phyloP scores from a whole-genome alignment of 2,329 filamentous ascomycete genomes.

The Sporothrix luriei region DNA sequence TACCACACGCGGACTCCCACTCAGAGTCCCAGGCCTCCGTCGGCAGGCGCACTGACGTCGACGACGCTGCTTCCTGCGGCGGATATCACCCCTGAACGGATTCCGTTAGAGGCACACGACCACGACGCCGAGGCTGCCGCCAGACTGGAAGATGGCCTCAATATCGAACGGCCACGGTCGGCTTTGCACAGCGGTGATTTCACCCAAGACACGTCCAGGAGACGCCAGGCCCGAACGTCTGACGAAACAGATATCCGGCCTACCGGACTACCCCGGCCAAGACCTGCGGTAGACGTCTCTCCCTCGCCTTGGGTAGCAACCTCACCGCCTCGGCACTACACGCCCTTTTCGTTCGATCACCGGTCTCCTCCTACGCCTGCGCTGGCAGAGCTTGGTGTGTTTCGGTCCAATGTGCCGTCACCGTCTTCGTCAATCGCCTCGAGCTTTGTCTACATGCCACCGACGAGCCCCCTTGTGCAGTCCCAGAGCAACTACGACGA shows the following conservation, averaged over 20 bases:
- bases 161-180: slow-evolving; percentile 81
- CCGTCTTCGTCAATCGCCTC: slow-evolving; percentile 73
- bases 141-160: slow-evolving; percentile 57
- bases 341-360: slow-evolving; percentile 50
- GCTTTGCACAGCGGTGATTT: slow-evolving; percentile 70
- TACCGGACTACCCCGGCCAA: slow-evolving; percentile 20
- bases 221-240: background rate
- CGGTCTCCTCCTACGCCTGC: slow-evolving; percentile 34
- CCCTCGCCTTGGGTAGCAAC: slow-evolving; percentile 53
- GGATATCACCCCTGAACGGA: slow-evolving; percentile 54
- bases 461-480: slow-evolving; percentile 89
- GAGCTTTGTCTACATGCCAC: slow-evolving; percentile 81
- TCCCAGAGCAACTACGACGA: slow-evolving; percentile 79
- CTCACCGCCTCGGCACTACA: slow-evolving; percentile 58
- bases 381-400: slow-evolving; percentile 29
- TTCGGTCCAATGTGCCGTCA: slow-evolving; percentile 52
- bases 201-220: slow-evolving; percentile 45
- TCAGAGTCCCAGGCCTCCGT: slow-evolving; percentile 43
- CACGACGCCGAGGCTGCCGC: slow-evolving; percentile 46
- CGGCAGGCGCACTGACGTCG: slow-evolving; percentile 42
- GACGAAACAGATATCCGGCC: slow-evolving; percentile 10
- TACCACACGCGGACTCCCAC: slow-evolving; percentile 46
- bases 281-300: slow-evolving; percentile 29
- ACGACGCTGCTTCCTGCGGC: slow-evolving; percentile 49
- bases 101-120: slow-evolving; percentile 37